These are phyloP conservation scores for Pythium brachiatum DNA, from an alignment of 352 stramenopile species.

Conservation along the genomic window DNA sequence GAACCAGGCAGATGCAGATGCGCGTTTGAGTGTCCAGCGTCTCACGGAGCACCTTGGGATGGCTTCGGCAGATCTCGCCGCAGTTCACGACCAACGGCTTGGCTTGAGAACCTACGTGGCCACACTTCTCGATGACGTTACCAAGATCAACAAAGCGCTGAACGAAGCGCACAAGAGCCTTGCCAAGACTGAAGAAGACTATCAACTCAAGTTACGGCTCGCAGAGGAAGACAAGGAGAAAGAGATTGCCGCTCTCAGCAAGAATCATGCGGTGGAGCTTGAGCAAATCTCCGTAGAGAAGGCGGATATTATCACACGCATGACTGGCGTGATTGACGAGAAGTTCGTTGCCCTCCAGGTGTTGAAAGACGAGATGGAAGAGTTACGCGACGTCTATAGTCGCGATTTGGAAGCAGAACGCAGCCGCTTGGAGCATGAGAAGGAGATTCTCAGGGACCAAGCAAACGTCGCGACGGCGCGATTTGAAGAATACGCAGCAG, in stretches of 20 bases:
- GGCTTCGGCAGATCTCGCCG: conserved; percentile 1
- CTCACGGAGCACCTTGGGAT: conserved; percentile 5
- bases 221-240: not conserved
- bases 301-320: conserved; percentile 26
- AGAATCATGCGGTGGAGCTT: conserved; percentile 6
- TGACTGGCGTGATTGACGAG: conserved; percentile 38
- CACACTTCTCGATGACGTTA: not conserved
- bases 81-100: not conserved
- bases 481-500: conserved; percentile 2
- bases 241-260: not conserved
- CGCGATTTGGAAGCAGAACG: not conserved
- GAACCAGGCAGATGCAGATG: not conserved
- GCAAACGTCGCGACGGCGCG: not conserved
- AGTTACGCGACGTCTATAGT: conserved; percentile 8
- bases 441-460: not conserved
- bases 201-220: not conserved
- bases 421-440: not conserved
- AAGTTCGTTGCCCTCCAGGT: conserved; percentile 38
- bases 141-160: not conserved
- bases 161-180: not conserved
- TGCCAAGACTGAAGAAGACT: not conserved
- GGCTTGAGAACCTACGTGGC: not conserved
- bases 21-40: not conserved
- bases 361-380: conserved; percentile 25
- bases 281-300: conserved; percentile 15